Conservation (phyloP, 1,139 yeast species). For the Scheffersomyces titani region DNA sequence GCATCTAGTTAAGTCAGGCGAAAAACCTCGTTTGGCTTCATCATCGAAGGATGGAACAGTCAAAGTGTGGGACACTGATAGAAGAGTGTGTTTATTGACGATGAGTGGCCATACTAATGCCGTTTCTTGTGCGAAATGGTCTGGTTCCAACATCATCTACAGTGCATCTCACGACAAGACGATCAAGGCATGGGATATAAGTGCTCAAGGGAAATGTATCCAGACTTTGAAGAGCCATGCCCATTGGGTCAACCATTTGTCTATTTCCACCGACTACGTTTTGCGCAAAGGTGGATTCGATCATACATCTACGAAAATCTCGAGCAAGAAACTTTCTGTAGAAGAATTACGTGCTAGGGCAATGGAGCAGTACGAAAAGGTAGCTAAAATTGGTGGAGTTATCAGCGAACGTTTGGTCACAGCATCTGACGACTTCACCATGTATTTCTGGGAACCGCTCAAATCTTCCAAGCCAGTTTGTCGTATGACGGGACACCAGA, state of each 20-base stretch:
- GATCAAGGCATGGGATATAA: slow-evolving; percentile 84
- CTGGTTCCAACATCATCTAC: slow-evolving; percentile 83
- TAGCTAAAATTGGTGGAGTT: slow-evolving; percentile 70
- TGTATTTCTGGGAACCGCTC: slow-evolving; percentile 95
- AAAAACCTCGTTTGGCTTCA: slow-evolving; percentile 73
- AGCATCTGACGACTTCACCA: slow-evolving; percentile 96
- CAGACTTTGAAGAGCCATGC: slow-evolving; percentile 87
- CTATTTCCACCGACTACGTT: slow-evolving; percentile 87
- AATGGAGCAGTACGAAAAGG: slow-evolving; percentile 65
- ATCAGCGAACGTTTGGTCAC: slow-evolving; percentile 83
- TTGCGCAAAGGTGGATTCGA: slow-evolving; percentile 82
- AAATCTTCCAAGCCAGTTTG: slow-evolving; percentile 79
- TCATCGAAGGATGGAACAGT: slow-evolving; percentile 92
- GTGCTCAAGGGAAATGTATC: slow-evolving; percentile 74
- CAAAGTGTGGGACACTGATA: slow-evolving; percentile 86
- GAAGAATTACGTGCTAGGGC: slow-evolving; percentile 40
- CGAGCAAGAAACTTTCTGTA: slow-evolving; percentile 21
- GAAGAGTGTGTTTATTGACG: slow-evolving; percentile 66
- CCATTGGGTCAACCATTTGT: slow-evolving; percentile 96
- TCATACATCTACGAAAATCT: slow-evolving; percentile 34
- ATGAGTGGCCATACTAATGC: slow-evolving; percentile 88
- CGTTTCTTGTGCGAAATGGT: slow-evolving; percentile 96
- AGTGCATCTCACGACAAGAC: slow-evolving; percentile 96
- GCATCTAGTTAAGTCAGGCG: slow-evolving; percentile 69
- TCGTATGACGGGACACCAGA: slow-evolving; percentile 97